These are phyloP conservation scores for Metschnikowia reukaufii DNA, from an alignment of 805 yeast species.

Conservation along the genomic window DNA sequence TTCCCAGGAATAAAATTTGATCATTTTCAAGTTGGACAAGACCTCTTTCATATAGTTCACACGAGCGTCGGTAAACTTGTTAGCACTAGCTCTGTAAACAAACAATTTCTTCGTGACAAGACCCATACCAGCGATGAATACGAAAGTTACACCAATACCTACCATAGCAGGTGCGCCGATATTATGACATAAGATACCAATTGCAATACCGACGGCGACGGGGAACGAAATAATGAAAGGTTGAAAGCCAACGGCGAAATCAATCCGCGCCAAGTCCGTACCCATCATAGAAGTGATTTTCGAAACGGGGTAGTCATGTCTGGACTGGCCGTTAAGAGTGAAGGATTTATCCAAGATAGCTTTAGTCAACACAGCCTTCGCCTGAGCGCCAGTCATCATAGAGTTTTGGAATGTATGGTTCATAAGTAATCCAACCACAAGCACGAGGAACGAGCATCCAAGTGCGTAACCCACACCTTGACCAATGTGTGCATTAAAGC, in stretches of 20 bases:
- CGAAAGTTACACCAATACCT: slow-evolving; percentile 59
- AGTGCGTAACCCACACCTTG: slow-evolving; percentile 43
- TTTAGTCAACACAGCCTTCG: slow-evolving; percentile 68
- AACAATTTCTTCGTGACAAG: slow-evolving; percentile 51
- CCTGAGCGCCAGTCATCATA: slow-evolving; percentile 65
- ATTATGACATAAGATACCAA: slow-evolving; percentile 62
- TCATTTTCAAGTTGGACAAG: slow-evolving; percentile 71
- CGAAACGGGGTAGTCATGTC: slow-evolving; percentile 62
- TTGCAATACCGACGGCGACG: slow-evolving; percentile 58
- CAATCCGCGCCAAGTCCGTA: slow-evolving; percentile 79
- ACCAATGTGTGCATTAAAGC: slow-evolving; percentile 27
- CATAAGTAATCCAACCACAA: slow-evolving; percentile 34
- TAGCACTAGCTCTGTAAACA: slow-evolving; percentile 54
- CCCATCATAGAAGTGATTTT: slow-evolving; percentile 76
- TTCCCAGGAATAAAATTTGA: slow-evolving; percentile 93
- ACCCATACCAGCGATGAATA: slow-evolving; percentile 51
- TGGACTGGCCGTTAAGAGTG: slow-evolving; percentile 55
- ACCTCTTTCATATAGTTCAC: slow-evolving; percentile 77
- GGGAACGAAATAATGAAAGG: slow-evolving; percentile 67
- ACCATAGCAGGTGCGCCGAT: slow-evolving; percentile 73
- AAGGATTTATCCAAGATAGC: slow-evolving; percentile 70
- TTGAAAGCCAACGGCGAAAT: slow-evolving; percentile 69
- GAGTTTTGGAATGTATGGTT: slow-evolving; percentile 66
- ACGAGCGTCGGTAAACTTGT: slow-evolving; percentile 69
- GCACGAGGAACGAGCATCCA: slow-evolving; percentile 34